phyloP scores from a whole-genome alignment of 2,329 filamentous ascomycete genomes.

The Xylariomycetidae sp. region DNA sequence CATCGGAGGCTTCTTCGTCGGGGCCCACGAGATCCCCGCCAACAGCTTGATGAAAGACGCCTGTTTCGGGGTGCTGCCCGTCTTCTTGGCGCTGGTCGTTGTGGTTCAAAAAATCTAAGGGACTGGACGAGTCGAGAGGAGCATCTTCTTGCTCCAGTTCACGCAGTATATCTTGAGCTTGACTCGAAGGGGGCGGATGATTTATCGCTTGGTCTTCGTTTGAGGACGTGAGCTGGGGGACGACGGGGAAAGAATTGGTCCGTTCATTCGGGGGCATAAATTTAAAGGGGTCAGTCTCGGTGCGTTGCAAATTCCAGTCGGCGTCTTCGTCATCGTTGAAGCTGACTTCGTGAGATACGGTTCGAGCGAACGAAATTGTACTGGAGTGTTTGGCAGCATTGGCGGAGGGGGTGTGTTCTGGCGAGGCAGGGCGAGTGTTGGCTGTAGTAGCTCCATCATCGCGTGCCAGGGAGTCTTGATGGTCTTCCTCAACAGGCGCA shows the following conservation, averaged over 20 bases:
- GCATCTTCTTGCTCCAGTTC: conserved; percentile 46
- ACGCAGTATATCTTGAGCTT: conserved; percentile 50
- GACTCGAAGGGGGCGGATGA: conserved; percentile 41
- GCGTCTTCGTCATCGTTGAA: conserved; percentile 54
- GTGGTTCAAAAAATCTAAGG: not conserved
- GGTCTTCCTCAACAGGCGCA: too few relatives aligned
- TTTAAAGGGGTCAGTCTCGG: conserved; percentile 54
- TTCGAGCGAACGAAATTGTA: conserved; percentile 59
- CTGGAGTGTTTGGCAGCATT: conserved; percentile 51
- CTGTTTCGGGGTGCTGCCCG: conserved; percentile 13
- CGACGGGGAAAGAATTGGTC: conserved; percentile 60
- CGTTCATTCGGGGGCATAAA: conserved; percentile 54
- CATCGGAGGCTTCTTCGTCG: conserved; percentile 43
- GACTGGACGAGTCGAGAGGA: conserved; percentile 31
- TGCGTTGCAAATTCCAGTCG: conserved; percentile 51
- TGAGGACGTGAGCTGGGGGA: conserved; percentile 40
- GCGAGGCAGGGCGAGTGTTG: conserved; percentile 1
- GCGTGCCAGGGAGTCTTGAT: conserved; percentile 2
- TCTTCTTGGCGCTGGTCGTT: conserved; percentile 27
- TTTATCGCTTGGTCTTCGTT: conserved; percentile 25
- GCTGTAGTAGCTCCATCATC: too few relatives aligned
- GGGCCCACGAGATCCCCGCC: conserved; percentile 38
- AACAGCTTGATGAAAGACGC: conserved; percentile 30
- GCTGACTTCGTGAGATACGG: conserved; percentile 57
- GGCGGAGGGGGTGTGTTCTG: conserved; percentile 12